These are phyloP conservation scores for Aegilops umbellulata DNA, from an alignment of 176 grass and related monocot genomes.

Conservation along the genomic window DNA sequence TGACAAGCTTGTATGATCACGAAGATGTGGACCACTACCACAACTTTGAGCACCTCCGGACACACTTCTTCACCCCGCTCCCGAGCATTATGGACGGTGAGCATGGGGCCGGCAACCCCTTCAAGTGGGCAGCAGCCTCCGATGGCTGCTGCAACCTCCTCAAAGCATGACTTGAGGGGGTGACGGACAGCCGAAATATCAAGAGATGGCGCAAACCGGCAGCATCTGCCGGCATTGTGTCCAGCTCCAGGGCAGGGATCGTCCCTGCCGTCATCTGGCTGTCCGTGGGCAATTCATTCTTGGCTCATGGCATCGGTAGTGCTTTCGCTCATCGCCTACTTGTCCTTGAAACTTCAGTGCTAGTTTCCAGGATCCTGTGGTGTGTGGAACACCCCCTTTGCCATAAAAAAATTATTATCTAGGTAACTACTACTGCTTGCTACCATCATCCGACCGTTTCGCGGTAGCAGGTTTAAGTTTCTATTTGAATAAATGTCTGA, in stretches of 20 bases:
- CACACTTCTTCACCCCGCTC: slow-evolving; percentile 57
- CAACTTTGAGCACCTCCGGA: slow-evolving; percentile 46
- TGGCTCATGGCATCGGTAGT: slow-evolving; percentile 58
- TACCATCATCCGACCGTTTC: background rate
- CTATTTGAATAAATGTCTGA: slow-evolving; percentile 29
- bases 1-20: slow-evolving; percentile 58
- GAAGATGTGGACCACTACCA: slow-evolving; percentile 53
- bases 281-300: slow-evolving; percentile 93
- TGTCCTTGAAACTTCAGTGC: slow-evolving; percentile 6
- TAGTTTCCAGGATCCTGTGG: slow-evolving; percentile 29
- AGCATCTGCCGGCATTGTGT: background rate
- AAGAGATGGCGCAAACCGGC: slow-evolving; percentile 17
- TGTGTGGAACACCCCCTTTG: slow-evolving; percentile 18
- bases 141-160: slow-evolving; percentile 83
- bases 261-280: slow-evolving; percentile 38
- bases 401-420: background rate
- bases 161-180: slow-evolving; percentile 58
- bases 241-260: slow-evolving; percentile 35
- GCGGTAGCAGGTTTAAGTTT: background rate
- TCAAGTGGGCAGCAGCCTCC: slow-evolving; percentile 61
- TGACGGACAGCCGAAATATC: slow-evolving; percentile 35
- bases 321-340: slow-evolving; percentile 16
- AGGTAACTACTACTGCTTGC: background rate
- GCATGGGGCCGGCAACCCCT: slow-evolving; percentile 42
- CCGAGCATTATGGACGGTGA: slow-evolving; percentile 56